A percentile compares a stretch with the other conserved stretches of the same genome.
phyloP scores from a whole-genome alignment of 108 stramenopile genomes.

The Aurantiochytrium sp. region DNA sequence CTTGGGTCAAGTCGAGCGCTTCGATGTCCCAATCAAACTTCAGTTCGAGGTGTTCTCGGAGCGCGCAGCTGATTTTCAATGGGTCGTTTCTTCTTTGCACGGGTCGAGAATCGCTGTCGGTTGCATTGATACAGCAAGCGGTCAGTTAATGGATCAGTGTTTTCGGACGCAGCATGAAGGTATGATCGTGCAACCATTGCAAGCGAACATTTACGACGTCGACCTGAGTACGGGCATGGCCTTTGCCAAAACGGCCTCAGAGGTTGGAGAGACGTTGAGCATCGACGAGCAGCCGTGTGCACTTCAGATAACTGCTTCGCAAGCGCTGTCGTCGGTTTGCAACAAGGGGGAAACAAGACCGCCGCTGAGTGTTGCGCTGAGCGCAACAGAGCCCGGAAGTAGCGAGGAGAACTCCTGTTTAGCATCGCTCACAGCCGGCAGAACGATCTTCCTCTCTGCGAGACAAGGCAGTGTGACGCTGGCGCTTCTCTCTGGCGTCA shows the following conservation, averaged over 20 bases:
- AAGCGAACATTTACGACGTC: background rate
- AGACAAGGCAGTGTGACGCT: too few relatives aligned
- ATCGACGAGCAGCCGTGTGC: background rate
- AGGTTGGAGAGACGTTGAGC: background rate
- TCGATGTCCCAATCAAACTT: background rate
- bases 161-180: background rate
- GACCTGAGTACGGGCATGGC: constrained; percentile 1
- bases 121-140: background rate
- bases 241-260: background rate
- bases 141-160: background rate
- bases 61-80: background rate
- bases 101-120: background rate
- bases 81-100: background rate
- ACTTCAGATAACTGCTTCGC: background rate
- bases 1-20: background rate
- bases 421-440: too few relatives aligned
- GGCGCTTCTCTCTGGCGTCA: too few relatives aligned
- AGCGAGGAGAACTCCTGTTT: too few relatives aligned
- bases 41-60: background rate
- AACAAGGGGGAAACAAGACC: too few relatives aligned
- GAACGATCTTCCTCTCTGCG: too few relatives aligned
- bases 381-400: too few relatives aligned
- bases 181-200: background rate
- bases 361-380: too few relatives aligned
- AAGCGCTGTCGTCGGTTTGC: background rate